A percentile compares a stretch with the other conserved stretches of the same genome.
Evolutionary conservation across 805 yeast species (phyloP).

Genomic region (Pichia kluyveri): DNA sequence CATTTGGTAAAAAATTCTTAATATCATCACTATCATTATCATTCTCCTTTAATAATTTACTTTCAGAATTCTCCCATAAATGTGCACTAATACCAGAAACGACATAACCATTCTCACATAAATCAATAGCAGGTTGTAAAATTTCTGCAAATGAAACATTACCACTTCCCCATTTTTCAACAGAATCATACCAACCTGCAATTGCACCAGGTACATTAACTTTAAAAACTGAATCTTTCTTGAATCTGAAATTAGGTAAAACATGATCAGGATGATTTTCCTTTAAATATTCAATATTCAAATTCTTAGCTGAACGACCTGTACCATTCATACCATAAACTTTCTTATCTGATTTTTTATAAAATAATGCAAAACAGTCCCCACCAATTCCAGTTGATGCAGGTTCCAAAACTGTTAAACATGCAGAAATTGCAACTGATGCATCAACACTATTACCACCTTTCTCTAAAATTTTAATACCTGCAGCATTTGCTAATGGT

Average conservation of each 20-base stretch:
- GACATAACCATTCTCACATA: slow-evolving; percentile 62
- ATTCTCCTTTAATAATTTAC: slow-evolving; percentile 31
- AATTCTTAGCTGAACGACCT: slow-evolving; percentile 53
- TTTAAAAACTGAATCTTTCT: slow-evolving; percentile 43
- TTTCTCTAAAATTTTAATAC: slow-evolving; percentile 48
- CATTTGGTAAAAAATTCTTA: slow-evolving; percentile 29
- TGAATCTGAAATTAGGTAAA: slow-evolving; percentile 37
- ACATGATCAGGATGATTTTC: slow-evolving; percentile 32
- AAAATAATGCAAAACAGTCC: slow-evolving; percentile 57
- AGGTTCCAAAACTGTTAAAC: slow-evolving; percentile 47
- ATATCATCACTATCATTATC: slow-evolving; percentile 17
- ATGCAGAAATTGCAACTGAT: slow-evolving; percentile 50
- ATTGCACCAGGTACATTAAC: slow-evolving; percentile 74
- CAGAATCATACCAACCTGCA: slow-evolving; percentile 71
- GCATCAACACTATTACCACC: slow-evolving; percentile 75
- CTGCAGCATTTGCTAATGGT: slow-evolving; percentile 71
- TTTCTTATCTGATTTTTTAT: slow-evolving; percentile 37
- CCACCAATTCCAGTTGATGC: slow-evolving; percentile 60
- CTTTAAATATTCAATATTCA: slow-evolving; percentile 40
- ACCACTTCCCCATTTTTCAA: slow-evolving; percentile 65
- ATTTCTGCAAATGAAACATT: slow-evolving; percentile 50
- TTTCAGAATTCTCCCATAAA: slow-evolving; percentile 37
- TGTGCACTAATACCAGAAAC: slow-evolving; percentile 50
- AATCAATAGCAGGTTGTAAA: slow-evolving; percentile 54
- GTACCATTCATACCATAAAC: slow-evolving; percentile 69